Conservation (phyloP, 1,284 basidiomycete species). For the Austroboletus niveus region DNA sequence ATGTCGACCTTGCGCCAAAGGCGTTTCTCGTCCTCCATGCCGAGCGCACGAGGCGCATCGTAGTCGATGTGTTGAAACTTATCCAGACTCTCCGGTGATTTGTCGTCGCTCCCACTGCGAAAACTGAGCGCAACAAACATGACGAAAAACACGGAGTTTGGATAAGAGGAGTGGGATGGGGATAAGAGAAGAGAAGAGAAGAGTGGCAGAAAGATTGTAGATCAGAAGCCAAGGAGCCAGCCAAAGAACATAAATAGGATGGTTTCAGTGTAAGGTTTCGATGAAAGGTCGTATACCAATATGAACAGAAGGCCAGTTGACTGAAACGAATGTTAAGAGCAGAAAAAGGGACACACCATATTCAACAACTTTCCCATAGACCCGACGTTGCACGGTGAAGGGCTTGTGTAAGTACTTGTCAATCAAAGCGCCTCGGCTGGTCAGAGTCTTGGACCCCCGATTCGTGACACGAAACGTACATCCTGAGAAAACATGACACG, state of each 20-base stretch:
- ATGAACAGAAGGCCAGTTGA: too few relatives aligned
- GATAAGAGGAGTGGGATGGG: not conserved
- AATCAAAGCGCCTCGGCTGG: too few relatives aligned
- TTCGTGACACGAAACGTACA: too few relatives aligned
- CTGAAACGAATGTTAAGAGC: too few relatives aligned
- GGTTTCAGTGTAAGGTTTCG: too few relatives aligned
- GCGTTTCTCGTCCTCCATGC: constrained; percentile 47
- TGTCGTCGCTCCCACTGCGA: not conserved
- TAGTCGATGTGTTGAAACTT: not conserved
- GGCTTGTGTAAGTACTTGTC: too few relatives aligned
- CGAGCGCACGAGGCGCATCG: constrained; percentile 10
- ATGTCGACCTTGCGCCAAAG: constrained; percentile 66
- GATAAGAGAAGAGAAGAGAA: not conserved
- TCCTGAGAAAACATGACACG: too few relatives aligned
- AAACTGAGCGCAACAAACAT: not conserved
- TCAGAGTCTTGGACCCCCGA: too few relatives aligned
- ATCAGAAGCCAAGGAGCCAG: not conserved
- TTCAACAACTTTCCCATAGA: too few relatives aligned
- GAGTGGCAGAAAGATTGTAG: not conserved
- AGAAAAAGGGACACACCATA: too few relatives aligned
- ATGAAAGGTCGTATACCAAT: too few relatives aligned
- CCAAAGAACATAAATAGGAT: not conserved
- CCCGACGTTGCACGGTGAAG: too few relatives aligned
- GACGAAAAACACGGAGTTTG: not conserved
- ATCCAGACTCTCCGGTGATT: not conserved